These are phyloP conservation scores for Cercospora sp. DNA, from an alignment of 2,329 filamentous ascomycete genomes.

Conservation along the genomic window DNA sequence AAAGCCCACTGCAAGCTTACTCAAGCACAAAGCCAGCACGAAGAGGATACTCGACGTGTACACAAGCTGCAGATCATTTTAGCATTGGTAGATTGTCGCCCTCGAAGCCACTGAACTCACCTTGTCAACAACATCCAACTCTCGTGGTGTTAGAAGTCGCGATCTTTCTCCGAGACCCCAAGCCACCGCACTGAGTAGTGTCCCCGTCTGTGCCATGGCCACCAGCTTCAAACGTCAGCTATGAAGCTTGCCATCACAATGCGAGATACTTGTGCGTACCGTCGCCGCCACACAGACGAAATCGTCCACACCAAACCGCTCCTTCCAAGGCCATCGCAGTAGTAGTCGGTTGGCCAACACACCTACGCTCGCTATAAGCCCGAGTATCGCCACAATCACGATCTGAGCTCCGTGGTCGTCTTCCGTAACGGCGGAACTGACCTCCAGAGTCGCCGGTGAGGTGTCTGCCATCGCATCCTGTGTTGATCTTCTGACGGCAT, in stretches of 20 bases:
- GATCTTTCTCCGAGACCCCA: slow-evolving; percentile 4
- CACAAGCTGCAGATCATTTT: slow-evolving; percentile 12
- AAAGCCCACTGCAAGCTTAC: slow-evolving; percentile 22
- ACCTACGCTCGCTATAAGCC: slow-evolving; percentile 20
- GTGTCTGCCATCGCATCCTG: slow-evolving; percentile 10
- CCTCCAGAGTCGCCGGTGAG: slow-evolving; percentile 9
- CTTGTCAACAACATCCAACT: slow-evolving; percentile 6
- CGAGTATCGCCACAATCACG: slow-evolving; percentile 19
- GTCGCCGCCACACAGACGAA: slow-evolving; percentile 14
- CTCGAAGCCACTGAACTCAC: background rate
- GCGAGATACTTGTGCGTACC: background rate
- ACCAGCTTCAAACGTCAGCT: slow-evolving; percentile 1
- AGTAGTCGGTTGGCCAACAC: slow-evolving; percentile 2
- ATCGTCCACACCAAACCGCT: slow-evolving; percentile 7
- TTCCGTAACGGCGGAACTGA: slow-evolving; percentile 22
- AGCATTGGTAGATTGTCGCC: background rate
- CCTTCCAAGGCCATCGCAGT: slow-evolving; percentile 13
- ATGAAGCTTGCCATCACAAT: background rate
- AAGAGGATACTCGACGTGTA: slow-evolving; percentile 24
- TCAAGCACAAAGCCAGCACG: slow-evolving; percentile 18
- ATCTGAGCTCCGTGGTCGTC: slow-evolving; percentile 21
- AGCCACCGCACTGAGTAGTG: slow-evolving; percentile 9
- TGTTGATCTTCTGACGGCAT: background rate
- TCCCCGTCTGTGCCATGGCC: background rate
- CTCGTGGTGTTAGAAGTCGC: background rate